Base-by-base conservation (phyloP, 2,329 filamentous ascomycete species). In the Diaporthe batatas region DNA sequence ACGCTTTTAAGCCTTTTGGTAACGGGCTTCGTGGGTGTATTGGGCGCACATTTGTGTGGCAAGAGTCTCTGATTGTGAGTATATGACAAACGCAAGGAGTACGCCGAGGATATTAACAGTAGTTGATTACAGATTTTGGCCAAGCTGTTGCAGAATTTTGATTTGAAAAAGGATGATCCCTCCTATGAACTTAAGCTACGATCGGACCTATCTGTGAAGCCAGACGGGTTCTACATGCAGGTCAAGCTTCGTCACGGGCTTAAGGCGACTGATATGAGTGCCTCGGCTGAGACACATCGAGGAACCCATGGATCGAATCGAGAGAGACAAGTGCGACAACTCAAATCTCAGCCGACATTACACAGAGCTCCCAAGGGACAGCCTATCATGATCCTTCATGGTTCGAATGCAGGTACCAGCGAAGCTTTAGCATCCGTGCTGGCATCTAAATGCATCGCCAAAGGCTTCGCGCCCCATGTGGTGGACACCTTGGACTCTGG, bases 401-500 rank as follows among this genome's bases (percentile, higher is more conserved):
- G 93, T 3, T 93, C 91, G n/a, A 94, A 95, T 78, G 91, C 90
- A 1, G 93, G 93, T 0, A 95, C 93, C 1, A 95, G 93, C 79
- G 91, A 94, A 80, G 86, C 90, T 0, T 85, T 94, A 55, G 90
- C 92, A 1, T 87, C 92, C 74, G 84, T 88, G 32, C 79, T 94
- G 18, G 91, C 91, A 0, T 84, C 86, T 10, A 87, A 90, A 77
- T 91, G 91, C 0, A 77, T 83, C 1, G 79, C 81, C 0, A 89
- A 90, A 76, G 93, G 93, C 0, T 94, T 91, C 80, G 80, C 80
- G 3, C 88, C 89, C 6, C 79, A 82, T 2, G 84, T 83, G 6
- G 57, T 59, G n/a, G 85, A 88, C 25, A 85, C 86, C 1, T 80
- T 95, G 51, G 91, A 95, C 77, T 84, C 86, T 0, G 91, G 32